Evolutionary conservation across 495 filamentous ascomycete species (phyloP), one percentile per base, ranked within the genome.

Genomic region (Oidiodendron maius): DNA sequence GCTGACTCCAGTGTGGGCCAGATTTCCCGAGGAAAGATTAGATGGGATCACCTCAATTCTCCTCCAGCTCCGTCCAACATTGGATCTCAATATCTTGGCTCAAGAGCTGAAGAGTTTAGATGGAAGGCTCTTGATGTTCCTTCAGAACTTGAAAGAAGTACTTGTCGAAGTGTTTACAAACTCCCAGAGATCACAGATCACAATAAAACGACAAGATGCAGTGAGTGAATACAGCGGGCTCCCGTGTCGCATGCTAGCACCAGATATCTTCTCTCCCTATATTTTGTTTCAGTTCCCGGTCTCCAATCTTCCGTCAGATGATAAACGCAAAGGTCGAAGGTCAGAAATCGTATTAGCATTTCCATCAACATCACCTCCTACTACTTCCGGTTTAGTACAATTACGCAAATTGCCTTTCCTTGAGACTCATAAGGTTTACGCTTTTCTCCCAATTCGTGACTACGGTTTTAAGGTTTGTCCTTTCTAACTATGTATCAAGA

Each of bases 1-100:
- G 58, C 49, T 65, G 9, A 34, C 54, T 3, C 64, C 64, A 13
- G 47, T 51, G 23, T 51, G 53, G 47, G 53, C 25, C 2, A 15
- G 30, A 2, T 49, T 49, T 35, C 45, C 51, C 1, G 38, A 13
- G 2, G 2, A 12, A 11, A 10, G n/a, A n/a, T n/a, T 8, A n/a
- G 30, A 26, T 5, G 39, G 39, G 22, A 44, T n/a, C 26, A 54
- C 51, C 1, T 54, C 51, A 6, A 4, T 54, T 28, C 24, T 1
- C 20, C 22, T 54, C 1, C 38, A 54, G 21, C 16, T 54, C 21
- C 44, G 28, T 3, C 3, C 18, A 1, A 26, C 12, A 21, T 46
- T 40, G 21, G 28, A 48, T 1, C 17, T 3, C 21, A 26, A 44
- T 8, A 24, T 15, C 2, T 32, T 57, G n/a, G 1, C 45, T 13